A percentile compares a stretch with the other conserved stretches of the same genome.
phyloP scores from a whole-genome alignment of 331 rosid genomes.

The Rosa hybrid region DNA sequence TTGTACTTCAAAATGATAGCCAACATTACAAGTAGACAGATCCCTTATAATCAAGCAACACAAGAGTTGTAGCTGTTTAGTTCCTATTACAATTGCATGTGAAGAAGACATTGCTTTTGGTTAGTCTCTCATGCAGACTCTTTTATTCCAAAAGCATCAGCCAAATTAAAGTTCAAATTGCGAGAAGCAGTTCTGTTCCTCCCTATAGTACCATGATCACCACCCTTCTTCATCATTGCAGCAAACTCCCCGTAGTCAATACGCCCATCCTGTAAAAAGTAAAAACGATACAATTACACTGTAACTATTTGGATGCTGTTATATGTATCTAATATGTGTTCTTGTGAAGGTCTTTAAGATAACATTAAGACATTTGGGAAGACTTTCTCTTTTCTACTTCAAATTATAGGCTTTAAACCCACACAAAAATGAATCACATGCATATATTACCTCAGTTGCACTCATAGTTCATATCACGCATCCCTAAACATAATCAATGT shows the following conservation, averaged over 20 bases:
- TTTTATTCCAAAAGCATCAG: conserved; percentile 66
- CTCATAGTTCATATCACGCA: not conserved
- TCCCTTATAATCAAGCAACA: not conserved
- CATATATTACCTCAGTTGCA: not conserved
- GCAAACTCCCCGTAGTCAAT: conserved; percentile 81
- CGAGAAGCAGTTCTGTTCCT: conserved; percentile 66
- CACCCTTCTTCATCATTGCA: conserved; percentile 85
- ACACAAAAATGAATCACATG: not conserved
- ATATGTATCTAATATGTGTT: not conserved
- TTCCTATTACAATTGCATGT: conserved; percentile 28
- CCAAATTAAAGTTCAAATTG: conserved; percentile 72
- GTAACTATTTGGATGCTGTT: not conserved
- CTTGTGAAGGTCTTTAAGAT: not conserved
- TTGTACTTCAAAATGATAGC: not conserved
- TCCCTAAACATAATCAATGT: not conserved
- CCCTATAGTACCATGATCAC: conserved; percentile 46
- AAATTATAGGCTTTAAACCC: not conserved
- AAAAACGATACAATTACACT: not conserved
- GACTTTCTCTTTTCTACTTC: not conserved
- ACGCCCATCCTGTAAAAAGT: conserved; percentile 64
- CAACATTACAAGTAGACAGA: conserved; percentile 11
- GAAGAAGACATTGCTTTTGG: conserved; percentile 32
- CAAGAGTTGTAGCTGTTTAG: conserved; percentile 14
- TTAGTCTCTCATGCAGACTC: conserved; percentile 37
- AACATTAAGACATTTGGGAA: not conserved